Evolutionary conservation across 179 eudicot genomes (phyloP), one percentile per base, ranked within the genome.

Genomic region (Spinacia oleracea): DNA sequence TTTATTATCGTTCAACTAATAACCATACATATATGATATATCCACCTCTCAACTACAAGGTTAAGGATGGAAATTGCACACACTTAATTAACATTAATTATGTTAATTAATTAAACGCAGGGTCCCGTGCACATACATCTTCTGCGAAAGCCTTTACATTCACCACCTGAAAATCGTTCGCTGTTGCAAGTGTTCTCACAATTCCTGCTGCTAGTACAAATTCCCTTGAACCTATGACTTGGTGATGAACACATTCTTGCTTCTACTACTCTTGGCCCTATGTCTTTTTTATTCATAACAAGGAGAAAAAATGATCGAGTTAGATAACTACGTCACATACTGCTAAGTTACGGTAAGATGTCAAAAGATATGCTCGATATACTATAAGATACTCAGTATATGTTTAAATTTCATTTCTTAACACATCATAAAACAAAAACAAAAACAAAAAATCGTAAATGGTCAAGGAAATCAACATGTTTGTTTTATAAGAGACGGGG

Each of bases 211-310:
- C 38, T 62, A 8, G 35, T 29, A 29, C 67, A 62, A 0, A 62
- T 4, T 29, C 67, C 67, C 35, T 62, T 62, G 67, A 62, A 62
- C 67, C n/a, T 62, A 12, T 62, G 35, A 29, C 67, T 62, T 62
- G 67, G 67, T 4, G 67, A 62, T 27, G 6, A 18, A 62, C 34
- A 62, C 12, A 12, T 62, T 62, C 67, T 62, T 62, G 67, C 67
- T 62, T 62, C 67, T 31, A 18, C 63, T 20, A 31, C 70, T 46
- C 56, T 70, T 45, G 75, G 42, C 11, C 64, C 58, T 4, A 53
- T 53, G 1, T 53, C 58, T 53, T 53, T 53, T 18, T 0, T 20
- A 45, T 53, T 53, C 5, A 5, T 48, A 4, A 48, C 20, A 16
- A 48, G 51, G 53, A 48, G 5, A 48, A 48, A 14, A 14, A 48